These are phyloP conservation scores for Vaccinium myrtillus DNA, from an alignment of 148 eudicot genomes.

Conservation along the genomic window DNA sequence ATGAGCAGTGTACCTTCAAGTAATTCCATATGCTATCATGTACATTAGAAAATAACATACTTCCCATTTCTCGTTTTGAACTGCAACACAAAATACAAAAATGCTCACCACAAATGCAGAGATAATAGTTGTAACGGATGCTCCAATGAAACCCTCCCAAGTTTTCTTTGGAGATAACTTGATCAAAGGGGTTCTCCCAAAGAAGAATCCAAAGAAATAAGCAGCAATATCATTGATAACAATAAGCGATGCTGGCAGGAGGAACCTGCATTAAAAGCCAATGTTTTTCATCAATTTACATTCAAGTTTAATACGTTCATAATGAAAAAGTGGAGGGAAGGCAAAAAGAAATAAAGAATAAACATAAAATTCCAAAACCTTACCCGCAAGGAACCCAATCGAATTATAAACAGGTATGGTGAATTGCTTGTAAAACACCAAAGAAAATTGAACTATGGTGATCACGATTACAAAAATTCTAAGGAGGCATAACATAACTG, in stretches of 20 bases:
- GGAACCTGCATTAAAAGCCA: constrained; percentile 64
- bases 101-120: constrained; percentile 81
- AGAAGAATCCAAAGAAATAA: constrained; percentile 88
- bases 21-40: not conserved
- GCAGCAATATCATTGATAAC: constrained; percentile 95
- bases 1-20: not conserved
- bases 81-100: not conserved
- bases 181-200: constrained; percentile 93
- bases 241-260: constrained; percentile 96
- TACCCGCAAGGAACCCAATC: not conserved
- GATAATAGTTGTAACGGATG: constrained; percentile 76
- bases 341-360: not conserved
- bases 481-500: not conserved
- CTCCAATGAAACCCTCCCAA: constrained; percentile 98
- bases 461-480: not conserved
- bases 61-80: constrained; percentile 17
- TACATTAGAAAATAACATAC: not conserved
- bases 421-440: constrained; percentile 6
- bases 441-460: not conserved
- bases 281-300: not conserved
- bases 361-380: not conserved
- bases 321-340: not conserved
- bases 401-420: not conserved
- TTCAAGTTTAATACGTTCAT: not conserved
- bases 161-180: constrained; percentile 96